Conservation (phyloP, 306 rosid species). For the Ziziphus jujuba region DNA sequence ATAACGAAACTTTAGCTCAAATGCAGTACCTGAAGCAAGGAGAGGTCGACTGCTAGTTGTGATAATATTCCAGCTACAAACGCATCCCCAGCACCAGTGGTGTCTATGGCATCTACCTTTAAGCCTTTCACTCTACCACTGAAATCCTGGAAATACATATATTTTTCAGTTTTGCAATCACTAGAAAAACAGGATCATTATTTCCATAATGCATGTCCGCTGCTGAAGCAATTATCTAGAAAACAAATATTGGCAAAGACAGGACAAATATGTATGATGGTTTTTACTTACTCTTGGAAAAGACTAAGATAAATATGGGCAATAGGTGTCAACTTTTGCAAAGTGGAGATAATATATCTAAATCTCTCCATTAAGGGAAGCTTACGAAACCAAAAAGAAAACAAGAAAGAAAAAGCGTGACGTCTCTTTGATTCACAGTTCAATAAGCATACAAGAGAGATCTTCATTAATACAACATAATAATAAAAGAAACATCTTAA, state of each 20-base stretch:
- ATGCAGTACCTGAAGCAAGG: conserved; percentile 70
- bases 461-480: too few species aligned
- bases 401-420: too few species aligned
- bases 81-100: conserved; percentile 99
- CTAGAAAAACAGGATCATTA: conserved; percentile 7
- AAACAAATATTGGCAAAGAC: background rate
- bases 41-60: conserved; percentile 73
- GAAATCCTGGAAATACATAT: conserved; percentile 60
- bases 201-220: conserved; percentile 3
- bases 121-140: conserved; percentile 78
- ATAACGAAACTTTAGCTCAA: background rate
- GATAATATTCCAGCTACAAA: conserved; percentile 92
- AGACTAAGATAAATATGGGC: background rate
- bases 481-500: too few species aligned
- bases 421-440: too few species aligned
- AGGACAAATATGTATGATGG: too few species aligned
- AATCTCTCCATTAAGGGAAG: too few species aligned
- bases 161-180: conserved; percentile 4
- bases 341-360: too few species aligned
- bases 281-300: background rate
- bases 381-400: too few species aligned
- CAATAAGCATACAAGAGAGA: too few species aligned
- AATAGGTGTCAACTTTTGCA: too few species aligned
- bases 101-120: conserved; percentile 86
- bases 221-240: background rate